A percentile compares a stretch with the other conserved stretches of the same genome.
Conservation (phyloP, 202 grass and related monocot species). For the Zizania palustris region DNA sequence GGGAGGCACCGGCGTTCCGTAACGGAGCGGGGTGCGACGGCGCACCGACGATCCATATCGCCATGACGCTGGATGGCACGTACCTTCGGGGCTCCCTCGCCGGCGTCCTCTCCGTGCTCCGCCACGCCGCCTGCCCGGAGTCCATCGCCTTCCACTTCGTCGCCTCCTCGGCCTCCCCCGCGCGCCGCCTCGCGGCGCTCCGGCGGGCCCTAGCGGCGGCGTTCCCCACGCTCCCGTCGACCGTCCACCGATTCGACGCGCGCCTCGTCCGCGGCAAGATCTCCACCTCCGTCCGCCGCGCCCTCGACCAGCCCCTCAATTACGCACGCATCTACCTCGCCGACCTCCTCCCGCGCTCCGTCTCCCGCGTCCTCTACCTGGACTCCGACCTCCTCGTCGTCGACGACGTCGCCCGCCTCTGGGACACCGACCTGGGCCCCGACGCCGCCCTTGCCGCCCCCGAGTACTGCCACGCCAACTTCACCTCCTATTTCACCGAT, state of each 20-base stretch:
- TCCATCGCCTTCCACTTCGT: slow-evolving; percentile 87
- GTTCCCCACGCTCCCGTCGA: slow-evolving; percentile 76
- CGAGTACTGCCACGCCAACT: slow-evolving; percentile 96
- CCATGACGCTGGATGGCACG: slow-evolving; percentile 92
- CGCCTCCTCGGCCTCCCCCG: slow-evolving; percentile 53
- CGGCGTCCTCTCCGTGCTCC: slow-evolving; percentile 86
- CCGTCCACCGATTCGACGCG: slow-evolving; percentile 81
- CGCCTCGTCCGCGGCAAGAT: slow-evolving; percentile 80
- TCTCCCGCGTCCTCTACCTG: slow-evolving; percentile 82
- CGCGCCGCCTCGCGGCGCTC: slow-evolving; percentile 58
- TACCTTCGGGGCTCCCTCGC: slow-evolving; percentile 91
- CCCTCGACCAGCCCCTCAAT: slow-evolving; percentile 95
- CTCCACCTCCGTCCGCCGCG: slow-evolving; percentile 90
- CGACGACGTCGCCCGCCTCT: slow-evolving; percentile 87
- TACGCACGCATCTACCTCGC: slow-evolving; percentile 98
- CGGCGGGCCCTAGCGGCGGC: slow-evolving; percentile 62
- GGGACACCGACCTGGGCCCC: slow-evolving; percentile 75
- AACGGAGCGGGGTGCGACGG: slow-evolving; percentile 69
- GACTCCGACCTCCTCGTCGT: slow-evolving; percentile 91
- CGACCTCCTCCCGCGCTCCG: slow-evolving; percentile 69
- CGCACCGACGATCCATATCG: slow-evolving; percentile 78
- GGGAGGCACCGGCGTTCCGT: slow-evolving; percentile 87
- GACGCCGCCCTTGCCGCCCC: slow-evolving; percentile 71
- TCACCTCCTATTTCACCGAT: slow-evolving; percentile 90
- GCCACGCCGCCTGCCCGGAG: slow-evolving; percentile 89